Evolutionary conservation across 2,329 filamentous ascomycete species (phyloP).

Genomic region (Beauveria varroae): DNA sequence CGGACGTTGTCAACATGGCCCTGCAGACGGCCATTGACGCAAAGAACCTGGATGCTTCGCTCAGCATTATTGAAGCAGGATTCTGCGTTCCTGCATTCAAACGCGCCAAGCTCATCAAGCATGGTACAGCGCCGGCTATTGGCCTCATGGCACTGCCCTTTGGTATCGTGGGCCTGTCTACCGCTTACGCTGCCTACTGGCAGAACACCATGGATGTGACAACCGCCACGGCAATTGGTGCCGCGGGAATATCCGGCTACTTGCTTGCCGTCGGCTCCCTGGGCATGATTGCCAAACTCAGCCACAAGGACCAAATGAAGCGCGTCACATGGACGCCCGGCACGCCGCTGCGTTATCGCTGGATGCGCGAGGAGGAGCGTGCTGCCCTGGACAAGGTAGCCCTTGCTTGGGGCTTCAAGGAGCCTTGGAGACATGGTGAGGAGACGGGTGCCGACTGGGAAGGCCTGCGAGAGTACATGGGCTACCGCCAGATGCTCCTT

Average conservation of each 20-base stretch:
- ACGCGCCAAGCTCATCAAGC: conserved; percentile 59
- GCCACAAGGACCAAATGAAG: conserved; percentile 90
- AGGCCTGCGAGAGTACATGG: conserved; percentile 71
- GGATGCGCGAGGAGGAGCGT: conserved; percentile 84
- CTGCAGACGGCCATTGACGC: conserved; percentile 72
- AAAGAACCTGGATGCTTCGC: conserved; percentile 68
- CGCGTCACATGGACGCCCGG: conserved; percentile 86
- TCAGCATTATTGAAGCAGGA: conserved; percentile 65
- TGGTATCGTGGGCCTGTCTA: conserved; percentile 63
- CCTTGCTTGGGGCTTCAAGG: conserved; percentile 85
- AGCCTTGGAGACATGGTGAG: conserved; percentile 71
- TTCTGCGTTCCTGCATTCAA: conserved; percentile 61
- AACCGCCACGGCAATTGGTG: conserved; percentile 69
- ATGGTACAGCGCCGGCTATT: conserved; percentile 51
- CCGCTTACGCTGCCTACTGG: conserved; percentile 35
- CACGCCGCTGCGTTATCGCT: conserved; percentile 70
- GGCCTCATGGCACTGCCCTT: conserved; percentile 54
- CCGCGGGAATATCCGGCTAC: conserved; percentile 77
- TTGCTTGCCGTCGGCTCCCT: conserved; percentile 72
- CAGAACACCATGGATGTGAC: conserved; percentile 67
- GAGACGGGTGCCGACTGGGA: conserved; percentile 92
- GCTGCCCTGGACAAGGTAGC: conserved; percentile 81
- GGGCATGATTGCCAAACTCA: conserved; percentile 76
- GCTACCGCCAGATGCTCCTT: conserved; percentile 78
- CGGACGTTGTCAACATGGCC: conserved; percentile 62